A percentile compares a stretch with the other conserved stretches of the same genome.
phyloP scores from a whole-genome alignment of 805 yeast species.

The Komagataella ulmi region DNA sequence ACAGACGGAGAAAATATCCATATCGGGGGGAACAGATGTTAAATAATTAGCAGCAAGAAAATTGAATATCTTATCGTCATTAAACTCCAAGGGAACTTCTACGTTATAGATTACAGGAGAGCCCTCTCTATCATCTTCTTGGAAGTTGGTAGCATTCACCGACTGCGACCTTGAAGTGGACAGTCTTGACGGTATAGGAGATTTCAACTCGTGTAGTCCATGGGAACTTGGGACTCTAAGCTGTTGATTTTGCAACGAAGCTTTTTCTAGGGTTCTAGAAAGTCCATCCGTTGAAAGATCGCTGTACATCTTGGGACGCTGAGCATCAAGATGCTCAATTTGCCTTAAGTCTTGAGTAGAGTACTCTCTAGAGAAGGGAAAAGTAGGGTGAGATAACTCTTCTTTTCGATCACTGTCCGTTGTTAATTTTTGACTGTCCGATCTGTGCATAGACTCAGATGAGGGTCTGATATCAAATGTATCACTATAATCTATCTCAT shows the following conservation, averaged over 20 bases:
- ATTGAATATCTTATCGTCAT: slow-evolving; percentile 30
- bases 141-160: background rate
- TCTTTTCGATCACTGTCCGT: background rate
- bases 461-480: background rate
- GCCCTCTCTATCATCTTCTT: background rate
- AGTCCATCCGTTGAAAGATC: background rate
- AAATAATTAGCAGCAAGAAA: slow-evolving; percentile 36
- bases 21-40: slow-evolving; percentile 30
- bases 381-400: background rate
- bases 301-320: background rate
- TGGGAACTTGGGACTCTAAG: background rate
- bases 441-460: background rate
- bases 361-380: background rate
- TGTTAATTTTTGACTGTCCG: background rate
- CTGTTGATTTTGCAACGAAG: background rate
- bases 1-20: slow-evolving; percentile 40
- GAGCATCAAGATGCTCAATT: background rate
- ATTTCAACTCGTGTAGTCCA: background rate
- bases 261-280: background rate
- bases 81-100: slow-evolving; percentile 26
- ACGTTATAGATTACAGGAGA: slow-evolving; percentile 25
- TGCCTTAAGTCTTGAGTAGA: background rate
- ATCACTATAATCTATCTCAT: background rate
- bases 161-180: background rate
- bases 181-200: background rate